Evolutionary conservation across 495 filamentous ascomycete genomes (phyloP).

Genomic region (Penicillium cosmopolitanum): DNA sequence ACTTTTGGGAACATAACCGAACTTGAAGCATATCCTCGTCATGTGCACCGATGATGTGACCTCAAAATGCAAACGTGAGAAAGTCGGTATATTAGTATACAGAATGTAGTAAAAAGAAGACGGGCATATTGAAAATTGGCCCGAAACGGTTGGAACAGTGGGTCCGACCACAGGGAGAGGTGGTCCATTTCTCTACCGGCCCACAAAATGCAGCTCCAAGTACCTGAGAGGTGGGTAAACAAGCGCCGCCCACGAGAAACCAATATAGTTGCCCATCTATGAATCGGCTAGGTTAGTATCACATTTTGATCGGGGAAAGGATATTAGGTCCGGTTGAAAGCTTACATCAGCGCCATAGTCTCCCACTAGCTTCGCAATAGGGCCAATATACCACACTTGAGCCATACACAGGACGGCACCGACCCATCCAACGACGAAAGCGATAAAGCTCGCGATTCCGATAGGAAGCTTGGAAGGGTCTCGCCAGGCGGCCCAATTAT

Average conservation of each 20-base stretch:
- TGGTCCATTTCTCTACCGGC: slow-evolving; percentile 24
- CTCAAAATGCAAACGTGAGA: background rate
- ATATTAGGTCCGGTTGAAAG: background rate
- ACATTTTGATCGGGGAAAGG: background rate
- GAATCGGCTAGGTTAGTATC: slow-evolving; percentile 15
- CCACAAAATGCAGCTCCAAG: slow-evolving; percentile 50
- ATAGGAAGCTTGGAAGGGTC: slow-evolving; percentile 60
- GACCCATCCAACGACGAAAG: slow-evolving; percentile 71
- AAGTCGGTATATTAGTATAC: background rate
- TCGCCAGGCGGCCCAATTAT: slow-evolving; percentile 67
- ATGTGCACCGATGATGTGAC: too few relatives aligned
- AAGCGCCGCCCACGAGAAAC: slow-evolving; percentile 50
- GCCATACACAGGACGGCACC: slow-evolving; percentile 73
- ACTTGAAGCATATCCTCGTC: too few relatives aligned
- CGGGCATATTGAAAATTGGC: background rate
- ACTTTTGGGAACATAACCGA: too few relatives aligned
- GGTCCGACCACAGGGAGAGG: background rate
- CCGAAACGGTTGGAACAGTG: background rate
- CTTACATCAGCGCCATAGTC: slow-evolving; percentile 63
- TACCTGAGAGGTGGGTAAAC: slow-evolving; percentile 55
- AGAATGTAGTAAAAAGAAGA: background rate
- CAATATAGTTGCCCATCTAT: slow-evolving; percentile 57
- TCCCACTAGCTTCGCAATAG: slow-evolving; percentile 58
- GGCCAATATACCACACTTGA: slow-evolving; percentile 71
- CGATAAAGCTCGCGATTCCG: slow-evolving; percentile 62